These are phyloP conservation scores for Aphanomyces invadans DNA, from an alignment of 352 stramenopile species.

Conservation along the genomic window DNA sequence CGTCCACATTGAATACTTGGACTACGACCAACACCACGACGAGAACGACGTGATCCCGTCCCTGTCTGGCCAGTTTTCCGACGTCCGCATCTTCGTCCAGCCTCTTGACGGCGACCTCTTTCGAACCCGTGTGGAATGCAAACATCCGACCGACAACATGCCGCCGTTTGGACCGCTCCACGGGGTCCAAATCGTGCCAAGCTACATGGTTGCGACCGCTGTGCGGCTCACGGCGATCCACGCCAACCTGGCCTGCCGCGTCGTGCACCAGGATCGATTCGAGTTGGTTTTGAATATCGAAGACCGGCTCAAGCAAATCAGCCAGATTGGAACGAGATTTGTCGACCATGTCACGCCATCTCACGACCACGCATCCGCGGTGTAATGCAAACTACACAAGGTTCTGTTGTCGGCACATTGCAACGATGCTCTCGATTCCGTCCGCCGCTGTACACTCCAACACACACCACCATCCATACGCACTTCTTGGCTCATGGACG, in stretches of 20 bases:
- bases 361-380: no score
- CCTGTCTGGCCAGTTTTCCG: conserved; percentile 76
- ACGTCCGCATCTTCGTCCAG: conserved; percentile 82
- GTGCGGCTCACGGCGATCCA: conserved; percentile 75
- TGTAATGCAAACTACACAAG: not conserved
- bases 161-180: conserved; percentile 63
- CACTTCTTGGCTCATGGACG: no score
- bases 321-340: conserved; percentile 41
- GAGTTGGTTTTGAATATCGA: conserved; percentile 74
- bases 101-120: conserved; percentile 59
- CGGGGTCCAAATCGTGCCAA: conserved; percentile 64
- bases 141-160: conserved; percentile 46
- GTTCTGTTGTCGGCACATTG: no score
- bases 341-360: conserved; percentile 22
- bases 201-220: conserved; percentile 47
- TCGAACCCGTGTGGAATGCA: conserved; percentile 61
- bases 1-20: conserved; percentile 82
- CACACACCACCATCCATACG: no score
- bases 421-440: no score
- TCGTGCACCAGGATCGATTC: conserved; percentile 74
- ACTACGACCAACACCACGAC: conserved; percentile 53
- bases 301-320: conserved; percentile 83
- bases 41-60: conserved; percentile 55
- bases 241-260: conserved; percentile 74
- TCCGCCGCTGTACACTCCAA: no score